Conservation (phyloP, 345 rosid genomes). For the Lepidium aucheri region DNA sequence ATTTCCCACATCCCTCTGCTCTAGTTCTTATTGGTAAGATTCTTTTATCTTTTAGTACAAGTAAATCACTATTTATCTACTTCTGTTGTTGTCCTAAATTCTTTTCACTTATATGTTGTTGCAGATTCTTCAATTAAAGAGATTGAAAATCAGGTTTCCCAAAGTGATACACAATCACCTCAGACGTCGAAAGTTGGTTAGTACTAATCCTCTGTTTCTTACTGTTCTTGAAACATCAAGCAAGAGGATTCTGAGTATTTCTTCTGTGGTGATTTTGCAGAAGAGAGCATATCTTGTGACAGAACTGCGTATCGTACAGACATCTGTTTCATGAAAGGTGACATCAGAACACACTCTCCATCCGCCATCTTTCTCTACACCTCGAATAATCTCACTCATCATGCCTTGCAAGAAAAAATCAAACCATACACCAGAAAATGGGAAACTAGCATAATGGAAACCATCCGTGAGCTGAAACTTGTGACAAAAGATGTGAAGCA, state of each 20-base stretch:
- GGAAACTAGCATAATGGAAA: conserved; percentile 68
- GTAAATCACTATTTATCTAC: neutral
- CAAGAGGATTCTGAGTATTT: neutral
- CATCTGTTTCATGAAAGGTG: conserved; percentile 73
- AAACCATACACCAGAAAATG: conserved; percentile 84
- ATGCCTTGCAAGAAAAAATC: conserved; percentile 35
- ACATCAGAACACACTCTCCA: conserved; percentile 55
- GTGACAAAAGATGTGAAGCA: conserved; percentile 25
- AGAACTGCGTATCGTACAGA: conserved; percentile 60
- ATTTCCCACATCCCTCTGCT: conserved; percentile 18
- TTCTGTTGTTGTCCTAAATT: neutral
- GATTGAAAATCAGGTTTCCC: conserved; percentile 5
- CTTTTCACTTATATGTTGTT: neutral
- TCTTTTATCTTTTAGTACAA: conserved; percentile 10
- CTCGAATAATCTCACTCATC: conserved; percentile 8
- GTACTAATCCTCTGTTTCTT: conserved; percentile 4
- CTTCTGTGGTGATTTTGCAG: conserved; percentile 1
- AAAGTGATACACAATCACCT: neutral
- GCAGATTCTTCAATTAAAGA: conserved; percentile 18
- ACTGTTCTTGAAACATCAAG: neutral
- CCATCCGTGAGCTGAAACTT: conserved; percentile 52
- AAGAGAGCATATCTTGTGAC: conserved; percentile 46
- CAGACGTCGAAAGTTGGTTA: conserved; percentile 10
- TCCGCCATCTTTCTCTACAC: conserved; percentile 54
- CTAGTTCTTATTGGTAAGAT: conserved; percentile 18